Base-by-base conservation (phyloP, 331 rosid species). In the Stylosanthes scabra region DNA sequence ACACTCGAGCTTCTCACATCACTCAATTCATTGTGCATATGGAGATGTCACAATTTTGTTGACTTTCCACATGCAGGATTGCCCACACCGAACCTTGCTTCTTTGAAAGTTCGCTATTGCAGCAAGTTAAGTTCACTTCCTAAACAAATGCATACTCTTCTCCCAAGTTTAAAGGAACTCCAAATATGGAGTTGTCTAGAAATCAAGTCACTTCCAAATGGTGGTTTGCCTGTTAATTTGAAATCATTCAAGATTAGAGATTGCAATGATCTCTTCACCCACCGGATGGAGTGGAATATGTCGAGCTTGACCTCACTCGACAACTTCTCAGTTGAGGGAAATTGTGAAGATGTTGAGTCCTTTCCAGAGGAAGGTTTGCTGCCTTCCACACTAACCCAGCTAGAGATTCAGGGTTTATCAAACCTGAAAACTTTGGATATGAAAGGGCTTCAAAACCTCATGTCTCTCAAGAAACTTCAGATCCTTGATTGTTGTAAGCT, bases 331-430 rank as follows among this genome's bases (percentile, higher is more conserved):
- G 56, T 77, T 40, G 69, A 51, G n/a, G 76, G 63, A 5, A 64
- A 62, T 29, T 61, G 66, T 31, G 81, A 77, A 61, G 74, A 77
- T 8, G 31, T 77, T 50, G 39, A 52, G 67, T 62, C 71, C 31
- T 77, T 77, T 62, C 81, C 81, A 9, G 81, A 62, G 11, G 81
- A 70, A 47, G 76, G 56, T 10, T 49, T 77, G 59, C 46, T 77
- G 42, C 81, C 81, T 58, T 14, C 59, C 13, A 28, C 76, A 41
- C 72, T 77, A 51, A 42, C 44, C n/a, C 63, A 69, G 4, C 31
- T 77, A n/a, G 68, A 47, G 34, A 61, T 77, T 39, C 57, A 41
- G 4, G 81, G 76, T 41, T 49, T 77, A 50, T 62, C 70, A 55
- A 44, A 50, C 34, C 81, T 77, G 39, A 29, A 62, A 62, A 55